Evolutionary conservation across 2,329 filamentous ascomycete species (phyloP).

Genomic region (Aspergillus melleus): DNA sequence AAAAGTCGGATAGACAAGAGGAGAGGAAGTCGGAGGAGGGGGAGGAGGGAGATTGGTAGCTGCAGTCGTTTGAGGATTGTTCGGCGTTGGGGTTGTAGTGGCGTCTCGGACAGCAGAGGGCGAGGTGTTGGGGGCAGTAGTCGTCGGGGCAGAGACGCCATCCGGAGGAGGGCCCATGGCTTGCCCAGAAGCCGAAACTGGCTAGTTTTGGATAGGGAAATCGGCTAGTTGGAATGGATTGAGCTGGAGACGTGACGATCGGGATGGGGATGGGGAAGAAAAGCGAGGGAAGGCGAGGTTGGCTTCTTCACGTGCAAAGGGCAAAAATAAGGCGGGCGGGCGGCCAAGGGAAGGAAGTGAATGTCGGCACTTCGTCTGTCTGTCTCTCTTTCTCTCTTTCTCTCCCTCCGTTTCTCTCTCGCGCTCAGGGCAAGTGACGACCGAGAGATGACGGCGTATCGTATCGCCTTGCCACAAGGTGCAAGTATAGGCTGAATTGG

Average conservation of each 20-base stretch:
- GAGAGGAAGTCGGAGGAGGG: background rate
- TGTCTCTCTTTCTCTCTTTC: background rate
- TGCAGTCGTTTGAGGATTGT: background rate
- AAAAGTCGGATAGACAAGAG: slow-evolving; percentile 16
- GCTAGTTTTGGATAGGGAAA: background rate
- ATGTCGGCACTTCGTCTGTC: background rate
- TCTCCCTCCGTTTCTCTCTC: background rate
- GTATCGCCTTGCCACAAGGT: background rate
- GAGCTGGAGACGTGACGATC: slow-evolving; percentile 3
- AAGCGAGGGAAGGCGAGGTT: background rate
- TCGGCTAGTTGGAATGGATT: background rate
- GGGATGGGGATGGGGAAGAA: background rate
- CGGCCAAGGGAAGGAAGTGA: background rate
- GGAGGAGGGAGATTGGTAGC: background rate
- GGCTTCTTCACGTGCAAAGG: background rate
- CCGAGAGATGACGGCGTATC: background rate
- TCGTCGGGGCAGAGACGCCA: slow-evolving; percentile 12
- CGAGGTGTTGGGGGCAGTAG: slow-evolving; percentile 14
- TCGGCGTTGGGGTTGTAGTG: background rate
- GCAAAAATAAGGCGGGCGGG: background rate
- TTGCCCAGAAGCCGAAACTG: slow-evolving; percentile 1
- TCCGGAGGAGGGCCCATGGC: slow-evolving; percentile 23
- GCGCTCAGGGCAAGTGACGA: background rate
- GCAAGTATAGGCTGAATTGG: background rate
- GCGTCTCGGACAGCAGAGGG: slow-evolving; percentile 16